Base-by-base conservation (phyloP, 768 basidiomycete genomes). In the Serendipita indica region DNA sequence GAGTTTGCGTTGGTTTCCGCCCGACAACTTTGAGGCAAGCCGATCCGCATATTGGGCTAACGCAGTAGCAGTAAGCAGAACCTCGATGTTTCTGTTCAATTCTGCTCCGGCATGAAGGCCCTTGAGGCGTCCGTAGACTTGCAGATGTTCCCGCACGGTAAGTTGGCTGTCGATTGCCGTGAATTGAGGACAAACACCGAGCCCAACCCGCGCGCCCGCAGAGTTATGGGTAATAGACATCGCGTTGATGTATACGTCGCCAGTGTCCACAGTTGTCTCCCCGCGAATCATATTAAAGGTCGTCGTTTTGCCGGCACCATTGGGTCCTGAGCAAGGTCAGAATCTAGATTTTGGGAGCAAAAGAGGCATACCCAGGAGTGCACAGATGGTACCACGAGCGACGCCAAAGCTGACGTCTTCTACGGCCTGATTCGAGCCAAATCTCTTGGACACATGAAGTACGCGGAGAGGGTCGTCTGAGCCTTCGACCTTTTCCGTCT, bases 131-230 rank as follows among this genome's bases (percentile, higher is more conserved):
- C 84, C 86, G 57, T 86, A 87, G 7, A 89, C 49, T 60, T 75
- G 61, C 33, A 89, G 71, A 65, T 89, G 87, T 66, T 90, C 84
- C 41, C 83, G 77, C 22, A 88, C 86, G 3, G 84, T 87, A 37
- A 89, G 67, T 64, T 87, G 82, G 12, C 79, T 72, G 63, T 89
- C 87, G 62, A 89, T 87, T 1, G 87, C 86, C 1, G 86, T 87
- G 69, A 88, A 86, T 62, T 89, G 87, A 0, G 86, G 86, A 66
- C 86, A 90, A 54, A 90, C 84, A 2, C 87, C 87, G 3, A 90
- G 77, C 20, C 80, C 75, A 4, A 82, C 74, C 25, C 85, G 77
- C 34, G 87, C 84, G 3, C 68, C 73, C 20, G 78, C 77, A 0
- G 86, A 79, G 58, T 80, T 74, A n/a, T 74, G 73, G 28, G 85